Evolutionary conservation across 768 basidiomycete genomes (phyloP), one percentile per base, ranked within the genome.

Genomic region (Mycena latifolia): DNA sequence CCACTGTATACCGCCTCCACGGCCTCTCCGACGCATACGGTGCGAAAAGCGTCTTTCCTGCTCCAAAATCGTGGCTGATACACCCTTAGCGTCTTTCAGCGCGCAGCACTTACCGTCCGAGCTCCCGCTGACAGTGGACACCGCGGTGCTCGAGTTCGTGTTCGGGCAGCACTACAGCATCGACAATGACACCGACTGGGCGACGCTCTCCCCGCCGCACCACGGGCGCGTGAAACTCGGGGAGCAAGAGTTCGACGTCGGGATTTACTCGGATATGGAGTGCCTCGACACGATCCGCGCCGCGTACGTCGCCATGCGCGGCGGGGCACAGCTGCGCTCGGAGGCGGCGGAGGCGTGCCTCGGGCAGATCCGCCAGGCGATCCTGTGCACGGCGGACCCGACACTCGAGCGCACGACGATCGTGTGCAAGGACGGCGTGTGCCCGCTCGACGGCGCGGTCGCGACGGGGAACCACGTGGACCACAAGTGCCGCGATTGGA

Each of bases 121-220:
- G n/a, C 56, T 67, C 9, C 66, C 66, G 4, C 28, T 67, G 1
- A 27, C 66, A 3, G 33, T 67, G 7, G 39, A 33, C 25, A n/a
- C 55, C 43, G 61, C 56, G 10, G 47, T 41, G 25, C 39, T 67
- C 6, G 58, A 63, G 22, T 67, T 67, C 41, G 11, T 96, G 78
- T 97, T 97, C 93, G 99, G 98, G 95, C 90, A 96, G 77, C 91
- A 92, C 81, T 99, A 92, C 93, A 96, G 99, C 81, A 82, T 95
- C 69, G 94, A 92, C 59, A 90, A 90, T 81, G 96, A 96, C 80
- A 81, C 86, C 73, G 86, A 89, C 80, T 97, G 94, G 96, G 88
- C 92, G 67, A 95, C 97, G 24, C 92, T 92, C 77, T 92, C 99
- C 90, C 99, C 99, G 83, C 89, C 98, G 78, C 96, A 99, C 88